These are phyloP conservation scores for Berberis thunbergii DNA, from an alignment of 164 flowering plant species.

Conservation along the genomic window DNA sequence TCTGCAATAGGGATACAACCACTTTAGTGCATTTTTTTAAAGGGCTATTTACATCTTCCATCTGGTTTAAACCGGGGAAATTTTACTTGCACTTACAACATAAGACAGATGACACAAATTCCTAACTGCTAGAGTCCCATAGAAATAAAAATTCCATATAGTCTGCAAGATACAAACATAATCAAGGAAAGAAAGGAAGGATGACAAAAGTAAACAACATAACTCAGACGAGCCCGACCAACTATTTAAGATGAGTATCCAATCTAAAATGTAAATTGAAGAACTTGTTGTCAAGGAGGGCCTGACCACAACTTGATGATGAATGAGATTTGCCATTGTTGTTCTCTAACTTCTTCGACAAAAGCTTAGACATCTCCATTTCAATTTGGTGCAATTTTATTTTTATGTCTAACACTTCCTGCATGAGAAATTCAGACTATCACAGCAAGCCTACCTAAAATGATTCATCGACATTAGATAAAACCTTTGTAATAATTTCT, in stretches of 20 bases:
- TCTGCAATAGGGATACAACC: too few species aligned
- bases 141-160: too few species aligned
- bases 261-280: background rate
- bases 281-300: background rate
- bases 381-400: constrained; percentile 25
- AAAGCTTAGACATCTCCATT: constrained; percentile 25
- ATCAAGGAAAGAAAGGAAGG: too few species aligned
- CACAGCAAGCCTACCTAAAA: background rate
- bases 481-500: background rate
- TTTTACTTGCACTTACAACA: too few species aligned
- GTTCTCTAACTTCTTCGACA: constrained; percentile 15
- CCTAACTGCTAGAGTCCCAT: too few species aligned
- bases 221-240: too few species aligned
- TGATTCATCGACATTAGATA: background rate
- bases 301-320: constrained; percentile 14
- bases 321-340: constrained; percentile 12
- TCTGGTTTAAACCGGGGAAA: too few species aligned
- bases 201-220: too few species aligned
- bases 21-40: too few species aligned
- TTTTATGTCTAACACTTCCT: constrained; percentile 29
- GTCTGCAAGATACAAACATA: too few species aligned
- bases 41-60: too few species aligned
- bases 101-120: too few species aligned
- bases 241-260: background rate
- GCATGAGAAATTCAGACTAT: constrained; percentile 9